Percentiles rank a stretch among this genome's conserved stretches.
These are phyloP conservation scores for Fusarium sulawesiense DNA, from an alignment of 2,329 filamentous ascomycete species.

Conservation along the genomic window DNA sequence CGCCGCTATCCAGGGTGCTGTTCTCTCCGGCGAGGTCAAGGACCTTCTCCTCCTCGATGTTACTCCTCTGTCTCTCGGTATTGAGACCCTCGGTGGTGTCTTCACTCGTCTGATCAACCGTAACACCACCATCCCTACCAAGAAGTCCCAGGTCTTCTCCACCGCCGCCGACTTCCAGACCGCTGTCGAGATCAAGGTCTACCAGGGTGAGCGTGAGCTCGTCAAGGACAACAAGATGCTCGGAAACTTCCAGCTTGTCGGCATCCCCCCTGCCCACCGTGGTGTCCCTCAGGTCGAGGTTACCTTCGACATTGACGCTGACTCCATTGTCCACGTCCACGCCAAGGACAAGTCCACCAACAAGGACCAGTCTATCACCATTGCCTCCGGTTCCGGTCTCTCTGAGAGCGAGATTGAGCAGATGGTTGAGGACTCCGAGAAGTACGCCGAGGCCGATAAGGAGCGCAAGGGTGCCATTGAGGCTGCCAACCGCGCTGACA, in stretches of 20 bases:
- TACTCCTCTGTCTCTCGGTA: slow-evolving; percentile 95
- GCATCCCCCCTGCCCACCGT: slow-evolving; percentile 94
- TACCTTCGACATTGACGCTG: slow-evolving; percentile 98
- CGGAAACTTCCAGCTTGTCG: slow-evolving; percentile 99
- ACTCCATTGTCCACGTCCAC: slow-evolving; percentile 97
- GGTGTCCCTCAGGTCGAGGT: slow-evolving; percentile 97
- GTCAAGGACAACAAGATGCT: slow-evolving; percentile 98
- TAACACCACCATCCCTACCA: slow-evolving; percentile 98
- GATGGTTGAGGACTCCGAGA: slow-evolving; percentile 98
- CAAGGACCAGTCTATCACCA: slow-evolving; percentile 99
- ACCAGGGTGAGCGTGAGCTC: slow-evolving; percentile 99
- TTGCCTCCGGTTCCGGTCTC: slow-evolving; percentile 96
- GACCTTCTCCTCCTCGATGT: slow-evolving; percentile 96
- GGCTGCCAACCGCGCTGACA: slow-evolving; percentile 96
- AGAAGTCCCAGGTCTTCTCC: slow-evolving; percentile 99
- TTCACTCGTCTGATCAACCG: slow-evolving; percentile 99
- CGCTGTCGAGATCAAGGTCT: slow-evolving; percentile 99
- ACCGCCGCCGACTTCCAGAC: slow-evolving; percentile 98
- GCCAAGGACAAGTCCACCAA: slow-evolving; percentile 99
- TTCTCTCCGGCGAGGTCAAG: slow-evolving; percentile 95
- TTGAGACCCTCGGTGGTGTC: slow-evolving; percentile 97
- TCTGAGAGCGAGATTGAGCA: slow-evolving; percentile 93
- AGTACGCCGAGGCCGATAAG: slow-evolving; percentile 94
- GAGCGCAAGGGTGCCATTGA: slow-evolving; percentile 96
- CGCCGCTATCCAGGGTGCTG: slow-evolving; percentile 96